Base-by-base conservation (phyloP, 352 stramenopile species). In the Blastocystis hominis region DNA sequence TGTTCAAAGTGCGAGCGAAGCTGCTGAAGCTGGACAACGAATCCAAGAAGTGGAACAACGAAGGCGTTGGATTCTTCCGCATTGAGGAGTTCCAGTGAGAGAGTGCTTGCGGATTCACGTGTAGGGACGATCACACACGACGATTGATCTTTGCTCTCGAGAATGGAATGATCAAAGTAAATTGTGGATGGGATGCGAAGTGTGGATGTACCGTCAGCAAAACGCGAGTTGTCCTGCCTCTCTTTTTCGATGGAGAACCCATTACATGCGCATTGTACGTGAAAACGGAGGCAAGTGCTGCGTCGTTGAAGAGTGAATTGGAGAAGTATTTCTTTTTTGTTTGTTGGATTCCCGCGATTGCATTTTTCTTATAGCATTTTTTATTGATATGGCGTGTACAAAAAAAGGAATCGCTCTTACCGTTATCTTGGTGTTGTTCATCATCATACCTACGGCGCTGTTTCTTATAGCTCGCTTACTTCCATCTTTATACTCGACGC, bases 21-120 rank as follows among this genome's bases (percentile, higher is more conserved):
- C 20, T 53, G 66, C 38, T 61, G 36, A 34, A 24, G 24, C n/a
- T 59, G 2, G 55, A 80, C 36, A 7, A 42, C 13, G 44, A 80
- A 4, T 61, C 36, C 9, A 40, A 62, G 46, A 42, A 61, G 55
- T 80, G 70, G 70, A 46, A 80, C 17, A 80, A 46, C 44, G 42
- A 36, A n/a, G 70, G 70, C 36, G 70, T 80, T 13, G 70, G 70
- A 40, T 44, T 34, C 3, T 62, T 80, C 70, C 70, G 70, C 34
- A 80, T 80, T 24, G 70, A 80, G 42, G 70, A 80, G 70, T 80
- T 80, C 50, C 20, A 50, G 70, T 80, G 30, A 64, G 70, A 44
- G 3, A 47, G 15, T 17, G 44, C 5, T 6, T 24, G 20, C 3
- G 13, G n/a, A 38, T 6, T 80, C 5, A 80, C 47, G 44, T 54